Conservation (phyloP, 2,329 filamentous ascomycete genomes). For the Stachybotrys echinatus region DNA sequence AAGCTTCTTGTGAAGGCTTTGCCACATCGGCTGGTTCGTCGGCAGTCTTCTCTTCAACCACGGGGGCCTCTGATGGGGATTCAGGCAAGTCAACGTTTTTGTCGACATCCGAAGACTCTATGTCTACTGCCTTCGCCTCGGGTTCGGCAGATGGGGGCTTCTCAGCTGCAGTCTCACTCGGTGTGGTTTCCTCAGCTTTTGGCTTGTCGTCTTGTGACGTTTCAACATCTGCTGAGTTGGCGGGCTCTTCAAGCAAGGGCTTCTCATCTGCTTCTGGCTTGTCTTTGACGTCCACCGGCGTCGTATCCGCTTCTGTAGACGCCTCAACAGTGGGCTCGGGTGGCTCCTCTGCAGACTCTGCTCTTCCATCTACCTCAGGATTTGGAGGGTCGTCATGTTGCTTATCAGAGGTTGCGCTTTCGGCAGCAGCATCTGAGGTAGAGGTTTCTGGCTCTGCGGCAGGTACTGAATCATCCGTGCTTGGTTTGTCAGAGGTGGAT, state of each 20-base stretch:
- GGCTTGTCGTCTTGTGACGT: no score
- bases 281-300: background rate
- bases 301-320: background rate
- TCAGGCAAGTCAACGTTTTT: no score
- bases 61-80: no score
- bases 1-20: background rate
- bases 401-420: constrained; percentile 2
- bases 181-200: no score
- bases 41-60: background rate
- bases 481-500: no score
- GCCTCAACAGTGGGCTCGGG: background rate
- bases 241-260: no score
- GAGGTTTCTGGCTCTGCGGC: constrained; percentile 1
- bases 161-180: no score
- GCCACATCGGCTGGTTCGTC: background rate
- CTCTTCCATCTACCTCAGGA: background rate
- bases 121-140: no score
- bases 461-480: constrained; percentile 1
- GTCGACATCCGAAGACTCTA: no score
- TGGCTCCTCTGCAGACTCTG: background rate
- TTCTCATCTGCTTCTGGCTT: no score
- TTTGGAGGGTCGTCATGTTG: background rate
- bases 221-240: no score
- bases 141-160: no score
- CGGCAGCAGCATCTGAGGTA: constrained; percentile 1